phyloP scores from a whole-genome alignment of 1,284 basidiomycete species.

The Lentinus polychrous region DNA sequence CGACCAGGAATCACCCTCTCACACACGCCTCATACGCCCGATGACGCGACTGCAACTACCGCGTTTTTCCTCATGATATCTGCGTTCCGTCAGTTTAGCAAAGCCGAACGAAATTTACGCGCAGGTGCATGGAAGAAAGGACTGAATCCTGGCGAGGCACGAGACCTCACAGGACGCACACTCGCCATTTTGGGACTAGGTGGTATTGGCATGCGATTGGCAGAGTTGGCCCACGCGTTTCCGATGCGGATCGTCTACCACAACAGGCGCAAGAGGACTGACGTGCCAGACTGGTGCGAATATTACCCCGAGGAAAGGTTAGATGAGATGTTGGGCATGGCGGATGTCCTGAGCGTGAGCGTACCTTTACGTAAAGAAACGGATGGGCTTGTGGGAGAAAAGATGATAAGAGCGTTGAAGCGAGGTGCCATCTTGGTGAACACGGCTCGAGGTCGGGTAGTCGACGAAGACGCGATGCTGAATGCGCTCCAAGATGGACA shows the following conservation, averaged over 20 bases:
- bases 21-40: slow-evolving; percentile 87
- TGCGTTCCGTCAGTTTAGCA: slow-evolving; percentile 72
- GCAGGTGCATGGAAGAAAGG: slow-evolving; percentile 49
- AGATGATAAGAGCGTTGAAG: slow-evolving; percentile 77
- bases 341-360: slow-evolving; percentile 81
- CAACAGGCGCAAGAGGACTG: slow-evolving; percentile 48
- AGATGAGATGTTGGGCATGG: slow-evolving; percentile 64
- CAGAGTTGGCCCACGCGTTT: slow-evolving; percentile 64
- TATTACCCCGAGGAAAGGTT: slow-evolving; percentile 59
- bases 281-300: slow-evolving; percentile 68
- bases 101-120: slow-evolving; percentile 64
- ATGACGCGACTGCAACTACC: slow-evolving; percentile 88
- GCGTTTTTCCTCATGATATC: slow-evolving; percentile 83
- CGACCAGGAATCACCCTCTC: slow-evolving; percentile 71
- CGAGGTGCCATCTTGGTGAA: slow-evolving; percentile 80
- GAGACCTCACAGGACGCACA: slow-evolving; percentile 75
- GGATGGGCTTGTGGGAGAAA: slow-evolving; percentile 68
- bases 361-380: slow-evolving; percentile 72
- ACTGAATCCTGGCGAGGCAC: slow-evolving; percentile 38
- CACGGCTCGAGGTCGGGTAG: slow-evolving; percentile 84
- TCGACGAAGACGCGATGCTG: slow-evolving; percentile 85
- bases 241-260: slow-evolving; percentile 89
- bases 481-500: slow-evolving; percentile 81
- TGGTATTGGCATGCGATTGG: slow-evolving; percentile 76
- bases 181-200: slow-evolving; percentile 87